Percentiles rank a stretch among this genome's conserved stretches.
phyloP scores from a whole-genome alignment of 306 rosid genomes.

The Fagus crenata region DNA sequence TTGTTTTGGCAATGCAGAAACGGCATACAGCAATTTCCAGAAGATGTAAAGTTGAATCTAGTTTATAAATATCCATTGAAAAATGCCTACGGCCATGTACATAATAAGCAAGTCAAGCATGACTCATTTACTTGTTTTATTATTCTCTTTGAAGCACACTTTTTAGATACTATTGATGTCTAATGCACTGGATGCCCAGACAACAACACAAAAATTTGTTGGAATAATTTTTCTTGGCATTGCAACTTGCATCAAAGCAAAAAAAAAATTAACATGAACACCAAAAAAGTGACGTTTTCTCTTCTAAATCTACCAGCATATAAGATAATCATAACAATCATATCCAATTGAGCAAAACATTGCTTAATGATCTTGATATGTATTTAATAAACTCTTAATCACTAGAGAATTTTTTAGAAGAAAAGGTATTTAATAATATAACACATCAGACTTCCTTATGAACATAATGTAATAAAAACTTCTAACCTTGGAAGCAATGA shows the following conservation, averaged over 20 bases:
- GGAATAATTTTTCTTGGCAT: too few species aligned
- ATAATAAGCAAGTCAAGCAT: conserved; percentile 7
- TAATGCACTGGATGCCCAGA: too few species aligned
- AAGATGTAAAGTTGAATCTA: not conserved
- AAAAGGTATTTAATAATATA: not conserved
- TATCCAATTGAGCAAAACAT: not conserved
- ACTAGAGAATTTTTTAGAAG: not conserved
- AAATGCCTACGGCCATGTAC: not conserved
- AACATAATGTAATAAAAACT: not conserved
- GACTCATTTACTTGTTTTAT: conserved; percentile 13
- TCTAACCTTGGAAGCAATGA: conserved; percentile 37
- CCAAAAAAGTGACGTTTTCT: too few species aligned
- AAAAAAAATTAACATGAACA: too few species aligned
- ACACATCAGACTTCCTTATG: too few species aligned
- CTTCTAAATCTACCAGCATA: not conserved
- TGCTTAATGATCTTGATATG: not conserved
- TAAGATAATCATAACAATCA: conserved; percentile 7
- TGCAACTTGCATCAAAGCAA: too few species aligned
- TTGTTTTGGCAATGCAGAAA: too few species aligned
- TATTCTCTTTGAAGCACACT: too few species aligned
- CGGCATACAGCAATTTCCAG: not conserved
- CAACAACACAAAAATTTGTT: too few species aligned
- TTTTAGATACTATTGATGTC: too few species aligned
- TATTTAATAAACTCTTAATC: too few species aligned
- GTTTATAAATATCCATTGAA: conserved; percentile 1